A percentile compares a stretch with the other conserved stretches of the same genome.
Evolutionary conservation across 2,329 filamentous ascomycete genomes (phyloP).

Genomic region (Orbilia ellipsospora): DNA sequence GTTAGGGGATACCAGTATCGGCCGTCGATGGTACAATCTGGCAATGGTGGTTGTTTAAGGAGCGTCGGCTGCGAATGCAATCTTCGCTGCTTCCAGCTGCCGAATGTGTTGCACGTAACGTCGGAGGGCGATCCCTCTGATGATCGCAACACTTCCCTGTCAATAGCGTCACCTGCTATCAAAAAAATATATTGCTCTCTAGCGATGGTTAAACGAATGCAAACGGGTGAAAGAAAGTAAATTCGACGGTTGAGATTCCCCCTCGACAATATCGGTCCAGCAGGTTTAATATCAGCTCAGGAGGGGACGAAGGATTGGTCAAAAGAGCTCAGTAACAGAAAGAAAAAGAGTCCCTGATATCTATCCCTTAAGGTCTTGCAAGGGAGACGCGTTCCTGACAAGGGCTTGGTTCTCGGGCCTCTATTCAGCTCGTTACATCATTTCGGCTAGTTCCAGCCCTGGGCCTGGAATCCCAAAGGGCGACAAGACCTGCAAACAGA

Average conservation of each 20-base stretch:
- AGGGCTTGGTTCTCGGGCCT: slow-evolving; percentile 7
- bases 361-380: slow-evolving; percentile 3
- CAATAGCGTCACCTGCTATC: not conserved
- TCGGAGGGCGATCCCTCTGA: no score
- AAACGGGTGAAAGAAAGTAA: no score
- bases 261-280: no score
- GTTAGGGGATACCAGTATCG: not conserved
- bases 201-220: no score
- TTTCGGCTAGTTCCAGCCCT: slow-evolving; percentile 44
- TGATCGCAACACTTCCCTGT: no score
- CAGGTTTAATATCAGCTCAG: no score
- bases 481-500: not conserved
- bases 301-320: not conserved
- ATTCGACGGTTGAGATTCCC: no score
- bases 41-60: not conserved
- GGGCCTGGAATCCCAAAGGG: not conserved
- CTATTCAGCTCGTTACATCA: slow-evolving; percentile 24
- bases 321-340: not conserved
- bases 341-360: not conserved
- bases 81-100: not conserved
- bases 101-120: not conserved
- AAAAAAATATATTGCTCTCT: no score
- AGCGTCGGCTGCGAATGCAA: not conserved
- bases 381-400: slow-evolving; percentile 6
- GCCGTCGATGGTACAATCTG: not conserved